Conservation (phyloP, 192 early-diverging fungal species). For the Rhizophagus prolifer region DNA sequence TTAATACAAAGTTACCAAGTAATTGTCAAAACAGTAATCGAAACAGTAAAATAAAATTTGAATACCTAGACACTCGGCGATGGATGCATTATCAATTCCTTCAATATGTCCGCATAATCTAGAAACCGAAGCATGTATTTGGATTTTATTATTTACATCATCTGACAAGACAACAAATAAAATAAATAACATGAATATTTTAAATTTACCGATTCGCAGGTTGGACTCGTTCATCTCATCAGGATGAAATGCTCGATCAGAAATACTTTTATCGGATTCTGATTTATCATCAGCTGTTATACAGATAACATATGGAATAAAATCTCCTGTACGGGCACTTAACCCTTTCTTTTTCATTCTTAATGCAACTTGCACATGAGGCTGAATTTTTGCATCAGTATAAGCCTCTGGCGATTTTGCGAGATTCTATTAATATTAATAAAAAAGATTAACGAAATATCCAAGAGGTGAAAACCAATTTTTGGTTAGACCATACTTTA, state of each 20-base stretch:
- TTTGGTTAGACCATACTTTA: conserved; percentile 58
- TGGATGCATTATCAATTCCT: conserved; percentile 70
- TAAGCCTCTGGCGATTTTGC: conserved; percentile 93
- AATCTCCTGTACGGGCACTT: conserved; percentile 78
- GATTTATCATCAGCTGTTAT: conserved; percentile 38
- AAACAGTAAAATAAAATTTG: not conserved
- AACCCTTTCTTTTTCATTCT: conserved; percentile 69
- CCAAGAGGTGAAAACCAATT: not conserved
- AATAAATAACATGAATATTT: not conserved
- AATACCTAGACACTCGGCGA: conserved; percentile 84
- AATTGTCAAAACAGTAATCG: not conserved
- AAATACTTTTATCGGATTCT: conserved; percentile 49
- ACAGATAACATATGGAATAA: conserved; percentile 91
- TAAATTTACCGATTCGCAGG: conserved; percentile 42
- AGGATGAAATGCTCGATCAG: conserved; percentile 79
- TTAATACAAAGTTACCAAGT: not conserved
- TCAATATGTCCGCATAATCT: conserved; percentile 85
- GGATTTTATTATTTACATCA: conserved; percentile 52
- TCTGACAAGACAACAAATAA: not conserved
- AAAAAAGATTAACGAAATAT: not conserved
- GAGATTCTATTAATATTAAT: conserved; percentile 55
- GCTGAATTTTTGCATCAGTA: conserved; percentile 81
- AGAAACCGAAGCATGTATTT: conserved; percentile 85
- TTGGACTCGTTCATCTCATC: conserved; percentile 70
- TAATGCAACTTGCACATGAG: conserved; percentile 95